phyloP scores from a whole-genome alignment of 208 protist species.

The Acanthamoeba triangularis region DNA sequence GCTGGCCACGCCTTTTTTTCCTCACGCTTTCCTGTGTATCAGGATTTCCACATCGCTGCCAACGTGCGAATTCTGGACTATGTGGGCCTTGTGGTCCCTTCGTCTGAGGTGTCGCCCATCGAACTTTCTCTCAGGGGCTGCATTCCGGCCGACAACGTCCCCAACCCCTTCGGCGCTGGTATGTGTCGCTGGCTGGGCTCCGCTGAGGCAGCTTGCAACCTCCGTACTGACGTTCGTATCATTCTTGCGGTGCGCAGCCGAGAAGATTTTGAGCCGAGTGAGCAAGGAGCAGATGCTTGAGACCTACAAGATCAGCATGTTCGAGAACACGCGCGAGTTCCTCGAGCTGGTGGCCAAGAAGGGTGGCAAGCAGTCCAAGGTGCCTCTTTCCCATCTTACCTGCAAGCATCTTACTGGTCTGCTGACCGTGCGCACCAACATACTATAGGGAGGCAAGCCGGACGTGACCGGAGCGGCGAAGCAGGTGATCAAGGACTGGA shows the following conservation, averaged over 20 bases:
- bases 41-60: background rate
- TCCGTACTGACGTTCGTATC: background rate
- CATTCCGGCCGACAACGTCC: background rate
- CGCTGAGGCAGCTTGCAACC: too few relatives aligned
- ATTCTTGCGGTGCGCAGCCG: background rate
- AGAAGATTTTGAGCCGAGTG: slow-evolving; percentile 38
- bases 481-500: slow-evolving; percentile 44
- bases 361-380: background rate
- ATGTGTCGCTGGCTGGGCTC: background rate
- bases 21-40: background rate
- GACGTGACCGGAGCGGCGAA: background rate
- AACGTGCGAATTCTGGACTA: slow-evolving; percentile 21
- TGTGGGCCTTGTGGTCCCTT: background rate
- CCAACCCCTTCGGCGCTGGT: slow-evolving; percentile 12
- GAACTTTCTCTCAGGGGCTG: background rate
- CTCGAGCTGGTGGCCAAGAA: slow-evolving; percentile 34
- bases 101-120: slow-evolving; percentile 3
- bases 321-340: background rate
- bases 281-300: slow-evolving; percentile 41
- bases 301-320: slow-evolving; percentile 52
- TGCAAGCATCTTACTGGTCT: background rate
- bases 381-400: too few relatives aligned
- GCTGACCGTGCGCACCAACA: background rate
- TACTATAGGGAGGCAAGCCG: slow-evolving; percentile 33
- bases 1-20: too few relatives aligned